Evolutionary conservation across 192 early-diverging fungal genomes (phyloP).

Genomic region (Lobosporangium transversale): DNA sequence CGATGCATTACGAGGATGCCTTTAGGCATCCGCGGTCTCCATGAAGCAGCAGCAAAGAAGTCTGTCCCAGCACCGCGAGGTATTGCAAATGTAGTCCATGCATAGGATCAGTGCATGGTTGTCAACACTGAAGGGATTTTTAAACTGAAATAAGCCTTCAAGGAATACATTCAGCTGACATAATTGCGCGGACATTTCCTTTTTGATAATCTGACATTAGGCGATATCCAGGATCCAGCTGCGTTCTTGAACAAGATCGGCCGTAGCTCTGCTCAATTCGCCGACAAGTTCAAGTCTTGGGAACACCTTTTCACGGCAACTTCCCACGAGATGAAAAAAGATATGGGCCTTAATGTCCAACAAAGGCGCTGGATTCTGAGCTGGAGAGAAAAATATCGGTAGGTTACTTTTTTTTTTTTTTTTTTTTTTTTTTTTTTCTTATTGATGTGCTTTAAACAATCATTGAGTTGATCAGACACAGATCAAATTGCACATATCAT

Average conservation of each 20-base stretch:
- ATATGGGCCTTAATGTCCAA: conserved; percentile 66
- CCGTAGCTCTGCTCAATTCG: conserved; percentile 29
- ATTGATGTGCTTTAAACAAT: too few species aligned
- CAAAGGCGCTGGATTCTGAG: conserved; percentile 66
- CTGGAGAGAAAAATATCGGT: conserved; percentile 54
- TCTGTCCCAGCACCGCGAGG: conserved; percentile 41
- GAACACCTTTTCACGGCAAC: conserved; percentile 67
- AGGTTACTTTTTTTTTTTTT: conserved; percentile 1
- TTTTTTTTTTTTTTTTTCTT: background rate
- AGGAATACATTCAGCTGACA: too few species aligned
- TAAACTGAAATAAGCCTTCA: too few species aligned
- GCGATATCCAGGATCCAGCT: conserved; percentile 42
- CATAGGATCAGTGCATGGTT: too few species aligned
- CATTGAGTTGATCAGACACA: too few species aligned
- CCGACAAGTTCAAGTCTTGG: conserved; percentile 65
- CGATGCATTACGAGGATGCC: conserved; percentile 32
- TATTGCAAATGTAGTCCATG: too few species aligned
- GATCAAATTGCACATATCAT: too few species aligned
- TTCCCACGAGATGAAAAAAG: conserved; percentile 62
- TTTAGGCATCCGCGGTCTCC: conserved; percentile 19
- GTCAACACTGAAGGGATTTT: too few species aligned
- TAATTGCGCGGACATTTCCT: too few species aligned
- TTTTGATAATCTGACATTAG: too few species aligned
- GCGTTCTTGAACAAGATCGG: conserved; percentile 49
- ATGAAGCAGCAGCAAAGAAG: conserved; percentile 33